These are phyloP conservation scores for Nigrograna mackinnonii DNA, from an alignment of 2,329 filamentous ascomycete genomes.

Conservation along the genomic window DNA sequence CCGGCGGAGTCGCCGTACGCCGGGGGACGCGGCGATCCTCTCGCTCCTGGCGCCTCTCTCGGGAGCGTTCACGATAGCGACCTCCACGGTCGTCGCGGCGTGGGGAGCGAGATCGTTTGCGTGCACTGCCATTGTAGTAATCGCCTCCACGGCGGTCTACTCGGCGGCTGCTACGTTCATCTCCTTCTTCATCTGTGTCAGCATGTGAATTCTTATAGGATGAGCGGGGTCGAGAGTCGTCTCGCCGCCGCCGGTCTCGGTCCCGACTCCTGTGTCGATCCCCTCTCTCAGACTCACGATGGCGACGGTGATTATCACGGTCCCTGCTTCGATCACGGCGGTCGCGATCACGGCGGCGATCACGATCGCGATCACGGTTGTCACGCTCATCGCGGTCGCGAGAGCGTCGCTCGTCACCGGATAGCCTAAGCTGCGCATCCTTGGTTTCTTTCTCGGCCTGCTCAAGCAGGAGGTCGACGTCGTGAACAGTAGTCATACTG, in stretches of 20 bases:
- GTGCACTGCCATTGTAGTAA: neutral
- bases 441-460: constrained; percentile 35
- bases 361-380: constrained; percentile 25
- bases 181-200: constrained; percentile 41
- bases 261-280: constrained; percentile 7
- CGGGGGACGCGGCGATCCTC: neutral
- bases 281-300: constrained; percentile 9
- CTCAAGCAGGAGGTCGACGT: constrained; percentile 88
- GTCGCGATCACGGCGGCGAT: constrained; percentile 15
- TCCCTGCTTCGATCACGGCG: constrained; percentile 34
- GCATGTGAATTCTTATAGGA: constrained; percentile 36
- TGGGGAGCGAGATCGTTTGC: constrained; percentile 27
- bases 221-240: constrained; percentile 31
- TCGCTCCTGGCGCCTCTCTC: constrained; percentile 38
- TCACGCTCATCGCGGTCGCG: constrained; percentile 1
- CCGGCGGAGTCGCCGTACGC: constrained; percentile 29
- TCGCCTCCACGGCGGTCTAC: constrained; percentile 56
- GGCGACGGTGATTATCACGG: constrained; percentile 24
- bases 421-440: neutral
- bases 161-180: constrained; percentile 20
- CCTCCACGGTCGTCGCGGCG: constrained; percentile 2
- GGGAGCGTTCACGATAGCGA: constrained; percentile 41
- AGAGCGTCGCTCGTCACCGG: neutral
- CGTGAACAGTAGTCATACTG: too few relatives aligned
- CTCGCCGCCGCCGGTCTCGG: constrained; percentile 25